A percentile compares a stretch with the other conserved stretches of the same genome.
Conservation (phyloP, 768 basidiomycete species). For the Strobilomyces echinocephalus region DNA sequence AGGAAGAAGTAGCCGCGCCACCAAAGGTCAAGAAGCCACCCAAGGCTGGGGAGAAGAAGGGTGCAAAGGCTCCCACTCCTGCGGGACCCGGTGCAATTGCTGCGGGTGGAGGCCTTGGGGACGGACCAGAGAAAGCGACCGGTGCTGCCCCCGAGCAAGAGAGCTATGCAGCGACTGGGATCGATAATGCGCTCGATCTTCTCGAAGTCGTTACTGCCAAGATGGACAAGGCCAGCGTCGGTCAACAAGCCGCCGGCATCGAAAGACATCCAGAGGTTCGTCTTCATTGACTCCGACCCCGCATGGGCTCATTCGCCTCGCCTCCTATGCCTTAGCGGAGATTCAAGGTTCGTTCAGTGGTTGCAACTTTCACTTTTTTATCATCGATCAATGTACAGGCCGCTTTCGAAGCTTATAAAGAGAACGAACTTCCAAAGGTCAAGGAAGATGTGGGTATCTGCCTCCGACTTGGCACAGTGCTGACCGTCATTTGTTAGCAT, state of each 20-base stretch:
- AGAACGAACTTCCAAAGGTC: slow-evolving; percentile 76
- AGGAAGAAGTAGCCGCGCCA: slow-evolving; percentile 68
- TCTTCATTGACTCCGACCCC: slow-evolving; percentile 5
- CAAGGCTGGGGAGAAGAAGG: slow-evolving; percentile 60
- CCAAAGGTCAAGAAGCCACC: slow-evolving; percentile 59
- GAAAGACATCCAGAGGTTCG: slow-evolving; percentile 90
- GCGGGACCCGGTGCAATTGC: slow-evolving; percentile 85
- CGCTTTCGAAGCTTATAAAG: slow-evolving; percentile 87
- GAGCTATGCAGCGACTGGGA: slow-evolving; percentile 77
- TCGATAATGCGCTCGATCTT: slow-evolving; percentile 88
- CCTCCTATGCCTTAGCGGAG: slow-evolving; percentile 53
- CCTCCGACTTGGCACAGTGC: background rate
- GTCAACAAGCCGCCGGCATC: slow-evolving; percentile 78
- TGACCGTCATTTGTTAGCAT: slow-evolving; percentile 44
- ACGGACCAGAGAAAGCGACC: slow-evolving; percentile 21
- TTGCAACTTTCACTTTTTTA: background rate
- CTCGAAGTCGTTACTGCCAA: slow-evolving; percentile 86
- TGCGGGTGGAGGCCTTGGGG: slow-evolving; percentile 53
- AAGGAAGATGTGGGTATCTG: slow-evolving; percentile 61
- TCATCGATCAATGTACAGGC: slow-evolving; percentile 40
- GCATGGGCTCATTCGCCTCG: slow-evolving; percentile 7
- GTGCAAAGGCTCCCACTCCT: slow-evolving; percentile 47
- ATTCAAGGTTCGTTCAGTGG: slow-evolving; percentile 59
- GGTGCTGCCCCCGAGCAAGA: slow-evolving; percentile 43
- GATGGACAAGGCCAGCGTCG: slow-evolving; percentile 89